Base-by-base conservation (phyloP, 768 basidiomycete genomes). In the Melanogaster broomeanus region DNA sequence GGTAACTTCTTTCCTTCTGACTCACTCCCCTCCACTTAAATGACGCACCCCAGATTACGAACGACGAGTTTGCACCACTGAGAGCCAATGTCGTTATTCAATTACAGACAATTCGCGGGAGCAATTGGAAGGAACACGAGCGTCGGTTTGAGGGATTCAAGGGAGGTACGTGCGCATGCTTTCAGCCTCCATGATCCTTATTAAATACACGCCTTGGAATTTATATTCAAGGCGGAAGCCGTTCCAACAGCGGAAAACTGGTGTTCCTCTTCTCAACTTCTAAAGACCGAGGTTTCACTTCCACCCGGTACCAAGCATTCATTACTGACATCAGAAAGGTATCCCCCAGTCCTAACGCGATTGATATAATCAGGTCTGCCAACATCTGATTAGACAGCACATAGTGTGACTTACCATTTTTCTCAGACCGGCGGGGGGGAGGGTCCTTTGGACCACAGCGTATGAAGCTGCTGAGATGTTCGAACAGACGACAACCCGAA, bases 231-330 rank as follows among this genome's bases (percentile, higher is more conserved):
- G 70, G 62, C 10, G 50, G 19, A 4, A 18, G 0, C 0, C 65
- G 58, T 8, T 46, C 28, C 19, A 30, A n/a, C n/a, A n/a, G 1
- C 15, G 57, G 21, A 9, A 0, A 2, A 7, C 44, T 71, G 15
- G 48, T 60, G 9, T 59, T 69, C 31, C 53, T 47, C 25, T 59
- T 71, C 46, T 59, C 67, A 12, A 62, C 60, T 31, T 15, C 35
- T 22, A 51, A 55, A 22, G 28, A 56, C 18, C 51, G 49, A 9
- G 57, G 51, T 27, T 68, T 65, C 49, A 19, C 41, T n/a, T 0
- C 0, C 4, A 66, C 68, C n/a, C 10, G 1, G 9, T 69, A 71
- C 31, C 67, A 68, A 30, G 42, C 0, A 6, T 56, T 69, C 30
- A 49, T 51, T 42, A 38, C 27, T 9, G 43, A 34, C n/a, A 46